phyloP scores from a whole-genome alignment of 352 stramenopile species.

The Paralagenidium karlingii region DNA sequence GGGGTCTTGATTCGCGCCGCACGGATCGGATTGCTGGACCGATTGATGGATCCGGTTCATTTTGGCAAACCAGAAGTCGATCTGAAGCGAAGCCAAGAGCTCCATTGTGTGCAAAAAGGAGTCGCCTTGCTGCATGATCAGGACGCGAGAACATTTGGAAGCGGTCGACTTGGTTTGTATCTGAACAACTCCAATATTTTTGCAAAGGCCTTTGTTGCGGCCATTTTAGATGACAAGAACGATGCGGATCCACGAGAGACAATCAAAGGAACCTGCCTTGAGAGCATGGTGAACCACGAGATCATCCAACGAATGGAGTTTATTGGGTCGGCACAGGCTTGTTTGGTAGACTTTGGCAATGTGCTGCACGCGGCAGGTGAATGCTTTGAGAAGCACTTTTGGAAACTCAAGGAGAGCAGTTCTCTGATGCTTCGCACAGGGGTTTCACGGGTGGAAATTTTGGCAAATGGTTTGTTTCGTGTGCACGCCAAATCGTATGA shows the following conservation, averaged over 20 bases:
- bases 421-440: conserved; percentile 8
- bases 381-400: conserved; percentile 29
- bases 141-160: conserved; percentile 31
- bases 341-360: conserved; percentile 43
- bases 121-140: conserved; percentile 53
- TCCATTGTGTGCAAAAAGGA: conserved; percentile 36
- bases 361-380: conserved; percentile 48
- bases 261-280: conserved; percentile 62
- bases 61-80: conserved; percentile 32
- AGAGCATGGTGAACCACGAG: conserved; percentile 29
- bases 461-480: too few species aligned
- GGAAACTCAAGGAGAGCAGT: conserved; percentile 18
- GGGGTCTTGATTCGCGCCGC: conserved; percentile 63
- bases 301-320: conserved; percentile 40
- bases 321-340: conserved; percentile 29
- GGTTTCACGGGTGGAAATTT: conserved; percentile 15
- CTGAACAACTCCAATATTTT: conserved; percentile 84
- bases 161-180: conserved; percentile 59
- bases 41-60: conserved; percentile 26
- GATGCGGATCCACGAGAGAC: conserved; percentile 62
- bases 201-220: conserved; percentile 50
- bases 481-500: too few species aligned
- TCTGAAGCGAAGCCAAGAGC: conserved; percentile 14
- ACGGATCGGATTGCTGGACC: conserved; percentile 35
- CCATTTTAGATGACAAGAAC: conserved; percentile 65